These are phyloP conservation scores for Raphanus sativus DNA, from an alignment of 345 rosid species.

Conservation along the genomic window DNA sequence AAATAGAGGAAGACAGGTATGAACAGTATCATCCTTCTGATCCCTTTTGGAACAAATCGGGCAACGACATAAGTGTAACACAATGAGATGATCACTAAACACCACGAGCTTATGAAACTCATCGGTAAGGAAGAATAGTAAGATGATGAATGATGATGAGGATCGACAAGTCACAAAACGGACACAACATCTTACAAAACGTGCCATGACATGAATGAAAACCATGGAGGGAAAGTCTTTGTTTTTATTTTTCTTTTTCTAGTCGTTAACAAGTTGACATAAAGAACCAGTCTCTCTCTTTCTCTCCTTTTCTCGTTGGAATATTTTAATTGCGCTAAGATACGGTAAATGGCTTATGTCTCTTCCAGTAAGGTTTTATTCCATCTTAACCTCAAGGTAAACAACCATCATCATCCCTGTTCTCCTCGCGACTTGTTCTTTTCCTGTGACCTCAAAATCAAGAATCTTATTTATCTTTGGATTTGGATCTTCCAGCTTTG, in stretches of 20 bases:
- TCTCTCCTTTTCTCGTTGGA: too few species aligned
- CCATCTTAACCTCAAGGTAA: constrained; percentile 22
- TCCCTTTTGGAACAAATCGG: constrained; percentile 39
- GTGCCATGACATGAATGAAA: background rate
- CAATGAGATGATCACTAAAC: constrained; percentile 29
- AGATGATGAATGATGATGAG: background rate
- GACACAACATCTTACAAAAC: background rate
- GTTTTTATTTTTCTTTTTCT: background rate
- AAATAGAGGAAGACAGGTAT: constrained; percentile 42
- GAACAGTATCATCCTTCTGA: constrained; percentile 37
- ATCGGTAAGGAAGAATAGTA: constrained; percentile 13
- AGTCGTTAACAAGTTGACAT: constrained; percentile 18
- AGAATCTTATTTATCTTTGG: background rate
- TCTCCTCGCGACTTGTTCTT: background rate
- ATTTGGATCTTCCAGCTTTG: background rate
- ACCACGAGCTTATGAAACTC: constrained; percentile 44
- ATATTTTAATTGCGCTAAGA: background rate
- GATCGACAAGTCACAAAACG: background rate
- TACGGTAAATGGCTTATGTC: background rate
- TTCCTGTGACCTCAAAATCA: background rate
- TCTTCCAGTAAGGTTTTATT: background rate
- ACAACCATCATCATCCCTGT: constrained; percentile 9
- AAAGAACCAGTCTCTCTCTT: constrained; percentile 17
- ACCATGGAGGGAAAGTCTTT: background rate
- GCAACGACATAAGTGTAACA: constrained; percentile 39